Conservation (phyloP, 148 eudicot species). For the Tetragonia tetragonoides region DNA sequence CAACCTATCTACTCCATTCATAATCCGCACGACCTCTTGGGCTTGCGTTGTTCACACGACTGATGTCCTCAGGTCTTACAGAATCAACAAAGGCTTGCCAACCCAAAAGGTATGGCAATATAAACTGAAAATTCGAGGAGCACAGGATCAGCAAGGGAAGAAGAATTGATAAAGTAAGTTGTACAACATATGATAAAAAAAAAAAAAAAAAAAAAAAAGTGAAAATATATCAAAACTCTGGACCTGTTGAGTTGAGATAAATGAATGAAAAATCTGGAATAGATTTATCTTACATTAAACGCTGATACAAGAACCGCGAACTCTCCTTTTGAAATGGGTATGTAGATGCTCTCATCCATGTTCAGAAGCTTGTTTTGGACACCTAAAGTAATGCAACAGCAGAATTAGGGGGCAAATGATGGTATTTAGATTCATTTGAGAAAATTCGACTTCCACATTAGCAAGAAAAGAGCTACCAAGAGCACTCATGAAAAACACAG, state of each 20-base stretch:
- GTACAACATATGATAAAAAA: neutral
- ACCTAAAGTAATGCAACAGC: conserved; percentile 38
- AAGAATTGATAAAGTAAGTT: neutral
- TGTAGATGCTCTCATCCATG: conserved; percentile 77
- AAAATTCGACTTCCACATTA: neutral
- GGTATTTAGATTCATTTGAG: conserved; percentile 2
- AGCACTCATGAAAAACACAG: neutral
- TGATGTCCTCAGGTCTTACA: conserved; percentile 51
- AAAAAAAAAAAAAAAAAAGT: no score
- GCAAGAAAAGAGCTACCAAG: neutral
- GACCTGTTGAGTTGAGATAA: neutral
- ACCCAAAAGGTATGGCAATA: conserved; percentile 82
- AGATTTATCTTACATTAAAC: conserved; percentile 61
- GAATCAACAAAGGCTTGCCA: conserved; percentile 77
- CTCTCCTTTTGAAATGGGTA: conserved; percentile 89
- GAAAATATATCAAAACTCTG: neutral
- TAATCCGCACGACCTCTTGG: conserved; percentile 41
- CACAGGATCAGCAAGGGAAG: neutral
- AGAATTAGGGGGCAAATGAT: conserved; percentile 19
- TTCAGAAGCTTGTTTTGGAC: conserved; percentile 85
- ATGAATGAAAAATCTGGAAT: neutral
- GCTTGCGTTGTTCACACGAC: conserved; percentile 44
- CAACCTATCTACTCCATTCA: conserved; percentile 82
- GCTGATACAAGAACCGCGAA: conserved; percentile 67
- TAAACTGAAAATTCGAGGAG: conserved; percentile 50